phyloP scores from a whole-genome alignment of 495 filamentous ascomycete species.

The Podospora appendiculata region DNA sequence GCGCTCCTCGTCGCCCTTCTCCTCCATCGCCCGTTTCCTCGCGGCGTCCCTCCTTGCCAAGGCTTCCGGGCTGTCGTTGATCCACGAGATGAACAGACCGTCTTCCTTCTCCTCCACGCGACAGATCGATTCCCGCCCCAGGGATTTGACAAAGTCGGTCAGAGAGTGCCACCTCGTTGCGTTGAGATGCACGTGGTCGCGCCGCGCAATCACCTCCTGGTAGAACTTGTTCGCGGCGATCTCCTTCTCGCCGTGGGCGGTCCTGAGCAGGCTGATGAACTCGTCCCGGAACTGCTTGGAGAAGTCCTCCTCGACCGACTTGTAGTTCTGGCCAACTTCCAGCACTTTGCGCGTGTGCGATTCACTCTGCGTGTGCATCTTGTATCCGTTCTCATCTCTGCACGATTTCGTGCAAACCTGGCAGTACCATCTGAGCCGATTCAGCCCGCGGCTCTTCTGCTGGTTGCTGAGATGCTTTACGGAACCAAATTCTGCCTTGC shows the following conservation, averaged over 20 bases:
- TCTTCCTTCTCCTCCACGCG: constrained; percentile 85
- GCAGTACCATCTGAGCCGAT: constrained; percentile 55
- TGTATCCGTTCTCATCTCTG: constrained; percentile 70
- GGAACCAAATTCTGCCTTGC: constrained; percentile 80
- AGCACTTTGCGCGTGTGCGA: constrained; percentile 81
- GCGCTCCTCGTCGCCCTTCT: constrained; percentile 82
- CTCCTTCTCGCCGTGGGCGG: constrained; percentile 77
- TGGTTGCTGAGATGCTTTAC: constrained; percentile 83
- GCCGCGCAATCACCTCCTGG: constrained; percentile 72
- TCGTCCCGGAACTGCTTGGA: constrained; percentile 68
- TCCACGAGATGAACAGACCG: constrained; percentile 78
- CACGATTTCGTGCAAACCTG: constrained; percentile 55
- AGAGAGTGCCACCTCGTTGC: constrained; percentile 75
- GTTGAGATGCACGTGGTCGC: constrained; percentile 90
- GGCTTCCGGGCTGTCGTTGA: constrained; percentile 83
- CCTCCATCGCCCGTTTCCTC: constrained; percentile 71
- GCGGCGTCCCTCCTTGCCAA: constrained; percentile 72
- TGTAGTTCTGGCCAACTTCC: constrained; percentile 75
- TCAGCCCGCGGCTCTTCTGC: constrained; percentile 82
- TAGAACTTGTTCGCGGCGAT: constrained; percentile 89
- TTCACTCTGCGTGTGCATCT: constrained; percentile 74
- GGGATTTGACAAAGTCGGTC: constrained; percentile 78
- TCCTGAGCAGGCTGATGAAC: constrained; percentile 68
- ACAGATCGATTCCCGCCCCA: constrained; percentile 79
- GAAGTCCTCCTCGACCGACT: constrained; percentile 65